These are phyloP conservation scores for Botrytis sinoallii DNA, from an alignment of 2,329 filamentous ascomycete genomes.

Conservation along the genomic window DNA sequence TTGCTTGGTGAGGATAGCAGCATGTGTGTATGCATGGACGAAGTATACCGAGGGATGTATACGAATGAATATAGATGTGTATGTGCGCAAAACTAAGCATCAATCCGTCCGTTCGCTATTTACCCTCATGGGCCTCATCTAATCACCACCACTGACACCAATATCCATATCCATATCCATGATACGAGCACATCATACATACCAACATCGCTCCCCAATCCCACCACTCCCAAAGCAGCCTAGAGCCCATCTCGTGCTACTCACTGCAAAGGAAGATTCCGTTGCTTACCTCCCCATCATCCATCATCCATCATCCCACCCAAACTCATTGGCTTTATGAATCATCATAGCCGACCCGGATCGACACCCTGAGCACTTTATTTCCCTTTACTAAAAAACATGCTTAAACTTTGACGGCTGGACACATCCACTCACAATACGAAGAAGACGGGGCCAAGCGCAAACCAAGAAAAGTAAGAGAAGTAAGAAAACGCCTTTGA, in stretches of 20 bases:
- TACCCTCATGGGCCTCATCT: neutral
- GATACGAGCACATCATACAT: neutral
- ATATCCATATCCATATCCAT: neutral
- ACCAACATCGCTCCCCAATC: neutral
- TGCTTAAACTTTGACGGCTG: slow-evolving; percentile 14
- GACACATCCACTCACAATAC: neutral
- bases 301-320: neutral
- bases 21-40: neutral
- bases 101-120: neutral
- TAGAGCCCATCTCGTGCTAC: neutral
- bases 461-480: neutral
- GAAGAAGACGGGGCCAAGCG: neutral
- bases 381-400: slow-evolving; percentile 3
- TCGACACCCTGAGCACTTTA: neutral
- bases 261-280: neutral
- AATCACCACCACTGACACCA: neutral
- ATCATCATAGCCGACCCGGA: neutral
- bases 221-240: neutral
- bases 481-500: neutral
- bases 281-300: neutral
- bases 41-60: neutral
- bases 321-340: neutral
- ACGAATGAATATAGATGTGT: neutral
- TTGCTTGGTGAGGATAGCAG: neutral
- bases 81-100: neutral